These are phyloP conservation scores for Escallonia herrerae DNA, from an alignment of 129 eudicot species.

Conservation along the genomic window DNA sequence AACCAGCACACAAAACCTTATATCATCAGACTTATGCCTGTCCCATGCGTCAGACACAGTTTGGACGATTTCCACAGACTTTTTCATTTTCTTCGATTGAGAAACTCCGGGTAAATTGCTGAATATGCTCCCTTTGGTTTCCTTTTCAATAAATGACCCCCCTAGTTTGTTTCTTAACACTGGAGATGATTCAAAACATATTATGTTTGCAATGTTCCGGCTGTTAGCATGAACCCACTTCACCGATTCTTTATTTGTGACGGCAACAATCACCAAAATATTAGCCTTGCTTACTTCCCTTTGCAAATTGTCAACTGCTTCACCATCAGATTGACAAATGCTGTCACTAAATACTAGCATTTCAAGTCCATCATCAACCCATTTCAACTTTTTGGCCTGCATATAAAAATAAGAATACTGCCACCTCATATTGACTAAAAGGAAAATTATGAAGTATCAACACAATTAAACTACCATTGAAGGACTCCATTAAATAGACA, in stretches of 20 bases:
- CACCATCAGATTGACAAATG: slow-evolving; percentile 18
- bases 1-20: slow-evolving; percentile 73
- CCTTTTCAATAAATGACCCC: slow-evolving; percentile 33
- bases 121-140: slow-evolving; percentile 26
- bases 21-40: slow-evolving; percentile 79
- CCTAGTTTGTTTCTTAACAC: slow-evolving; percentile 56
- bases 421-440: too few relatives aligned
- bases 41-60: slow-evolving; percentile 85
- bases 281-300: slow-evolving; percentile 36
- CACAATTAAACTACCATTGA: too few relatives aligned
- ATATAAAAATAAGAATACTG: background rate
- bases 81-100: slow-evolving; percentile 34
- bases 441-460: too few relatives aligned
- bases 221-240: slow-evolving; percentile 48
- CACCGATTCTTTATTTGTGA: slow-evolving; percentile 48
- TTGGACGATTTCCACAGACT: slow-evolving; percentile 39
- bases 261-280: slow-evolving; percentile 62
- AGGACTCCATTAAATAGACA: too few relatives aligned
- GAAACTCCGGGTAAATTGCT: slow-evolving; percentile 26
- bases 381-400: slow-evolving; percentile 76
- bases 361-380: slow-evolving; percentile 76
- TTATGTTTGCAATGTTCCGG: slow-evolving; percentile 46
- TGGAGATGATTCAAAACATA: slow-evolving; percentile 85
- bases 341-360: slow-evolving; percentile 68
- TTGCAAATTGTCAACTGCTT: slow-evolving; percentile 24